Evolutionary conservation across 2,329 filamentous ascomycete genomes (phyloP), one percentile per base, ranked within the genome.

Genomic region (Beauveria sp.): DNA sequence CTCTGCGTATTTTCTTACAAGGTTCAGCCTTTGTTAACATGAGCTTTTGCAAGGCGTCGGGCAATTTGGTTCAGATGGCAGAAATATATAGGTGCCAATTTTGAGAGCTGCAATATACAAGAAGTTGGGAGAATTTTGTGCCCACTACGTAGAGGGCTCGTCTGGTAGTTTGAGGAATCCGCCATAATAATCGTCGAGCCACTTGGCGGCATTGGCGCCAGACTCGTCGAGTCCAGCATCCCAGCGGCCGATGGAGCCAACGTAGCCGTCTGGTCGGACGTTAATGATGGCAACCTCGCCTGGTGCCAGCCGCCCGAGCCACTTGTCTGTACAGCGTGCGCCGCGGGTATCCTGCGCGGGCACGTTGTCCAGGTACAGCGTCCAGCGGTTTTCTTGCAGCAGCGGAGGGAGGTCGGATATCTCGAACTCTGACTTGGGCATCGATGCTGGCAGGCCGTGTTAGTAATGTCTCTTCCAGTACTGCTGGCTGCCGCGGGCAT

Each of bases 181-280:
- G 49, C 75, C 75, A 65, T 83, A 84, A 67, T 85, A 85, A 18
- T 71, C 69, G 66, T 84, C 81, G 26, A 84, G 72, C 82, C 82
- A 84, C 63, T 72, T 74, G 31, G 82, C 82, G 9, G 82, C 82
- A 52, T 79, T 76, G 48, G 78, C 71, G 48, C 82, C 82, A 6
- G 80, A 73, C 48, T 79, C 79, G 60, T 82, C 80, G 31, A 80
- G 69, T 65, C 75, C 77, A 40, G 79, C 77, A 68, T 82, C 79
- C 80, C 80, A 83, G 46, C 79, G 74, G 50, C 80, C 76, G 26
- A 89, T 73, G n/a, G 80, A 84, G 1, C 88, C 88, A 5, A 91
- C 83, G 70, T 91, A 91, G 12, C 88, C 88, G 72, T 91, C 88
- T 0, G 88, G 88, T 5, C 88, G 80, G 1, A 91, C 85, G 67